Base-by-base conservation (phyloP, 768 basidiomycete genomes). In the Filobasidium floriforme region DNA sequence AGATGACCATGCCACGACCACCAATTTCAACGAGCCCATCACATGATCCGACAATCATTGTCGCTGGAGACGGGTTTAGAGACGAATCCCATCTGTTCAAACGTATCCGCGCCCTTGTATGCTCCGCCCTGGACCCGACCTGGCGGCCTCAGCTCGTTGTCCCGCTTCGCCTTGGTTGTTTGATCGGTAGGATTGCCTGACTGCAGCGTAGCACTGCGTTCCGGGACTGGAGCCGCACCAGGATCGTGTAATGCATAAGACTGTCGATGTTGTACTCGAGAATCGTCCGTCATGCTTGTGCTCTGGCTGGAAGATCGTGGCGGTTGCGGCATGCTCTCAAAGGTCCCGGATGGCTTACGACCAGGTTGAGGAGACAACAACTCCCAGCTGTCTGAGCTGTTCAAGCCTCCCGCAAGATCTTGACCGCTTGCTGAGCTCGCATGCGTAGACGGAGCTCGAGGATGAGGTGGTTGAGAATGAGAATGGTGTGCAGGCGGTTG, bases 61-160 rank as follows among this genome's bases (percentile, higher is more conserved):
- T 89, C 85, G 73, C 91, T 86, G 5, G 28, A 41, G 52, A 85
- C 84, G 73, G 88, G 89, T 29, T 83, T 84, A 14, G 87, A 87
- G 40, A 86, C 84, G 73, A 92, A 88, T 0, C 92, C 92, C 92
- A 96, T 92, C 82, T 94, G 92, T 24, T 87, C 89, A 80, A 96
- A 93, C 52, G 91, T 92, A 73, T 87, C 82, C 1, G 89, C 84
- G 0, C 86, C 83, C 61, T 79, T 80, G 22, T 49, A 60, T 65
- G 66, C 19, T 72, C 69, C 3, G 70, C 69, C n/a, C 46, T 69
- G 66, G 49, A 57, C 54, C 15, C 55, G 22, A 29, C 3, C 40
- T 1, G 29, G 37, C 40, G 57, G 41, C 62, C 41, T 28, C 41
- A 22, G n/a, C 54, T 57, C 54, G 24, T 24, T 32, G 14, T 57